Base-by-base conservation (phyloP, 2,329 filamentous ascomycete species). In the Neonectria coccinea region DNA sequence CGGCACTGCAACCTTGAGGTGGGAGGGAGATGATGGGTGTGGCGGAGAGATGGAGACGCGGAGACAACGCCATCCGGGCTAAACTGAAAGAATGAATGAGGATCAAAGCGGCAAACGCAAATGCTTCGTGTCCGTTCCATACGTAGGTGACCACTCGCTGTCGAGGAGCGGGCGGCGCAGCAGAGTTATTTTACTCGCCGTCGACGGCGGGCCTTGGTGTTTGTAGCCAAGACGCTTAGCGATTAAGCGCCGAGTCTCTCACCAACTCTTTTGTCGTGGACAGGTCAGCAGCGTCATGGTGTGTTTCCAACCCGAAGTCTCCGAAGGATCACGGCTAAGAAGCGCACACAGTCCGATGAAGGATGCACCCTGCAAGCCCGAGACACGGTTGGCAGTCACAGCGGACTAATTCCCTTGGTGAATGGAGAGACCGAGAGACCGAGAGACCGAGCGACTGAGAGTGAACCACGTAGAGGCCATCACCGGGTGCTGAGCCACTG, bases 201-300 rank as follows among this genome's bases (percentile, higher is more conserved):
- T 14, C 33, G 33, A 36, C 33, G 33, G 33, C 42, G 42, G 29
- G 50, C 22, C 45, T 48, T 48, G 22, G 45, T 48, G 25, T 48
- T 48, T 48, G 16, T 11, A n/a, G 69, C 69, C 64, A 70, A 64
- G 69, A 68, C 36, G 31, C 56, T 70, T 36, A 36, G 33, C 36
- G 36, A 39, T 14, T 39, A 39, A 16, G 36, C 36, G 36, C 36
- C 36, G 54, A 6, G 56, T 52, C 58, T 53, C 58, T 59, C 68
- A 54, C 63, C 45, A 33, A n/a, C 31, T 41, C 22, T 25, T 16
- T 59, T 58, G 51, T 36, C 12, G 14, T 25, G 29, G 39, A 22
- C 12, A n/a, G 20, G 42, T n/a, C 27, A 10, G 18, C 6, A 11
- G 9, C 16, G 11, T 12, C 7, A n/a, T 39, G 36, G 36, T n/a